phyloP scores from a whole-genome alignment of 495 filamentous ascomycete genomes.

The Cairneyella variabilis region DNA sequence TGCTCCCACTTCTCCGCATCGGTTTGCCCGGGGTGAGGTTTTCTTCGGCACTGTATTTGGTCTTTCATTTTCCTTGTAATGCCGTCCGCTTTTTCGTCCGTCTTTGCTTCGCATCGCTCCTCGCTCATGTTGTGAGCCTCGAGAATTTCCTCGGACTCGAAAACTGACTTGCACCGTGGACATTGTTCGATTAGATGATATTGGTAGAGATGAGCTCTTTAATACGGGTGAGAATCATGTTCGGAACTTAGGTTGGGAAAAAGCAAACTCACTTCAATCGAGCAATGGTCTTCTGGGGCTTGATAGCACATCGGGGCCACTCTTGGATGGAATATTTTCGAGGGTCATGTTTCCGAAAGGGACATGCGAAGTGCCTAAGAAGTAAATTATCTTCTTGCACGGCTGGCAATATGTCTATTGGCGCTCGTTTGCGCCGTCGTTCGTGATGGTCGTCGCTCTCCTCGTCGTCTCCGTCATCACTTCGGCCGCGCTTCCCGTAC shows the following conservation, averaged over 20 bases:
- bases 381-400: background rate
- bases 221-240: background rate
- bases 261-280: slow-evolving; percentile 9
- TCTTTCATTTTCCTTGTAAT: slow-evolving; percentile 10
- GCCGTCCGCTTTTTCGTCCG: slow-evolving; percentile 5
- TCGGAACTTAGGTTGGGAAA: background rate
- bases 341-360: slow-evolving; percentile 11
- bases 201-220: slow-evolving; percentile 17
- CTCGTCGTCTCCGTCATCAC: no score
- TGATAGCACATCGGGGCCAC: slow-evolving; percentile 2
- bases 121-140: slow-evolving; percentile 1
- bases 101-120: background rate
- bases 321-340: background rate
- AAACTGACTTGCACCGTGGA: slow-evolving; percentile 14
- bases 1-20: slow-evolving; percentile 14
- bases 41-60: slow-evolving; percentile 13
- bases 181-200: slow-evolving; percentile 18
- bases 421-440: no score
- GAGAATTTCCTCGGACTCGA: slow-evolving; percentile 6
- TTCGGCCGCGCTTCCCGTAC: no score
- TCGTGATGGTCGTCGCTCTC: no score
- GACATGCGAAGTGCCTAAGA: slow-evolving; percentile 5
- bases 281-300: background rate
- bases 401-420: background rate
- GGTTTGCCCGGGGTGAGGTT: slow-evolving; percentile 8